These are phyloP conservation scores for Leccinellum luteum DNA, from an alignment of 768 basidiomycete genomes.

Conservation along the genomic window DNA sequence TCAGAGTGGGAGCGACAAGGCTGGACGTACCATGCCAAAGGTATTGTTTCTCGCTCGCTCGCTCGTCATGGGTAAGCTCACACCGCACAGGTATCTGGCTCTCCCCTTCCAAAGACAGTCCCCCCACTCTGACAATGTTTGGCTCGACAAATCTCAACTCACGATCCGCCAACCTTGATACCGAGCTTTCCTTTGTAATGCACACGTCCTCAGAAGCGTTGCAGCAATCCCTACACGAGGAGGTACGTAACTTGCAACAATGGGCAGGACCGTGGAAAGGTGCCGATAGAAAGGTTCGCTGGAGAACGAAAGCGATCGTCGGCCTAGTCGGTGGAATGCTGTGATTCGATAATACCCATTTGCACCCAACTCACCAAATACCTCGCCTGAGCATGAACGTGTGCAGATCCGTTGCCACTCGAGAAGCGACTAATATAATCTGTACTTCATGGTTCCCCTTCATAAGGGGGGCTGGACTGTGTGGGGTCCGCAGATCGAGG, in stretches of 20 bases:
- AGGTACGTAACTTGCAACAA: constrained; percentile 49
- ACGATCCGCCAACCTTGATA: constrained; percentile 86
- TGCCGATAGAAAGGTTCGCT: constrained; percentile 52
- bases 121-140: constrained; percentile 77
- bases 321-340: constrained; percentile 69
- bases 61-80: background rate
- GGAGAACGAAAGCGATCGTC: constrained; percentile 62
- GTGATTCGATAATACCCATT: constrained; percentile 28
- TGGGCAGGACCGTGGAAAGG: constrained; percentile 61
- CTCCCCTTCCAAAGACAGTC: constrained; percentile 49
- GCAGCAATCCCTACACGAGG: constrained; percentile 48
- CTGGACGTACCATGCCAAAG: constrained; percentile 99
- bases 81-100: constrained; percentile 73
- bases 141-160: constrained; percentile 95
- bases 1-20: constrained; percentile 84
- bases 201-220: constrained; percentile 57
- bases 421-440: background rate
- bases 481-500: constrained; percentile 5
- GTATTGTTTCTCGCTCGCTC: constrained; percentile 36
- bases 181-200: constrained; percentile 88
- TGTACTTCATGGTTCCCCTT: constrained; percentile 6
- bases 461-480: background rate
- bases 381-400: background rate
- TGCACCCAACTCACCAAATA: constrained; percentile 9
- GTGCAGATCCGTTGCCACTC: background rate